Base-by-base conservation (phyloP, 225 moss, liverwort and hornwort species). In the Asterella californica region DNA sequence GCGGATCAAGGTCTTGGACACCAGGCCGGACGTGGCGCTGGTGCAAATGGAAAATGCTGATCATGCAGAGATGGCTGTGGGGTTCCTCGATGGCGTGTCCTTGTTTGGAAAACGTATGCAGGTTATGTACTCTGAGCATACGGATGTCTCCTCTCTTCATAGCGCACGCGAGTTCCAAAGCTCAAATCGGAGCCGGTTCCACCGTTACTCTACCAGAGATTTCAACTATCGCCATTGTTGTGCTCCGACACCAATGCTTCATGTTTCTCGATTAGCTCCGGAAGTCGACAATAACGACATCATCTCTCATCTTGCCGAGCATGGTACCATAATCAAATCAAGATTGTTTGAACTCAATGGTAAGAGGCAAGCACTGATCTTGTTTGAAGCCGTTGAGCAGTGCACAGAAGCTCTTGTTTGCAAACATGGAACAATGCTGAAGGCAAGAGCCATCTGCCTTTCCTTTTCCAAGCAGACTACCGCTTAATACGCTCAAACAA, bases 1-100 rank as follows among this genome's bases (percentile, higher is more conserved):
- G 36, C 30, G 67, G 12, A 32, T 67, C 36, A 32, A 67, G 17
- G 21, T 67, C 18, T 5, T 67, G 30, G 15, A 32, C 9, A 14
- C 32, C 27, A 67, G 7, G 30, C 67, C 32, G n/a, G 67, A 67
- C 25, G 27, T 27, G 25, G 67, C 67, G 0, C 18, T 32, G 67
- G 32, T 67, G n/a, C 67, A 67, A 67, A 36, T 67, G 30, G 36
- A 36, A 67, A 4, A 67, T 36, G 30, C 27, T 32, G 15, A n/a
- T 67, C 67, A 67, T 15, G 67, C 67, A 67, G 27, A 67, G 67
- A 67, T 67, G 67, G 36, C 67, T 9, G 27, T 67, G 30, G 18
- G 30, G 32, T 67, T 14, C 30, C 36, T 67, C 0, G 27, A 67
- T 67, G 67, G 67, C 17, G 67, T 67, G 30, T 4, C 30, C 6